Evolutionary conservation across 495 filamentous ascomycete species (phyloP).

Genomic region (Chlorociboria aeruginascens): DNA sequence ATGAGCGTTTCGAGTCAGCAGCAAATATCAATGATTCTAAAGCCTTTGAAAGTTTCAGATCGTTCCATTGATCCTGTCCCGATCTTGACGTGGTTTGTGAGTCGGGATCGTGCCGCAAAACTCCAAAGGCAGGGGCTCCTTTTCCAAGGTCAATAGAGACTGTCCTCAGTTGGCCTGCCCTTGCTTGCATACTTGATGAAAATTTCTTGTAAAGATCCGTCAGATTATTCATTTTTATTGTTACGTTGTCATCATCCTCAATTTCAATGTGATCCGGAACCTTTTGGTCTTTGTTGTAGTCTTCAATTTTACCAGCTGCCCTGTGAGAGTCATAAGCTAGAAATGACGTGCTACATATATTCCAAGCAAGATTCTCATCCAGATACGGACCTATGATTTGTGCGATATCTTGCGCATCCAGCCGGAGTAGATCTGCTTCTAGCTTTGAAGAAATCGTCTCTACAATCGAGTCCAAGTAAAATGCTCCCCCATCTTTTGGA

Average conservation of each 20-base stretch:
- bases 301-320: slow-evolving; percentile 16
- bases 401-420: slow-evolving; percentile 73
- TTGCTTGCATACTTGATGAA: too few relatives aligned
- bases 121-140: not conserved
- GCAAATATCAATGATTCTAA: slow-evolving; percentile 17
- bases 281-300: slow-evolving; percentile 24
- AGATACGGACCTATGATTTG: slow-evolving; percentile 63
- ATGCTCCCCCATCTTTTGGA: slow-evolving; percentile 43
- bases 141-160: too few relatives aligned
- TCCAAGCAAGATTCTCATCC: slow-evolving; percentile 44
- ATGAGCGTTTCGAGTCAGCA: slow-evolving; percentile 17
- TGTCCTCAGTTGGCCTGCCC: too few relatives aligned
- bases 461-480: slow-evolving; percentile 46
- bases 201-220: too few relatives aligned
- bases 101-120: not conserved
- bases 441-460: slow-evolving; percentile 44
- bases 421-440: slow-evolving; percentile 61
- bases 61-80: slow-evolving; percentile 19
- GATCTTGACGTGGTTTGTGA: not conserved
- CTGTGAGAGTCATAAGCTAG: slow-evolving; percentile 48
- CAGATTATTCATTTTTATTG: too few relatives aligned
- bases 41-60: slow-evolving; percentile 24
- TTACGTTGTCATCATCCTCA: not conserved
- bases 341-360: slow-evolving; percentile 31
- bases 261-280: not conserved